Base-by-base conservation (phyloP, 192 early-diverging fungal genomes). In the Rhizoclosmatium globosum region DNA sequence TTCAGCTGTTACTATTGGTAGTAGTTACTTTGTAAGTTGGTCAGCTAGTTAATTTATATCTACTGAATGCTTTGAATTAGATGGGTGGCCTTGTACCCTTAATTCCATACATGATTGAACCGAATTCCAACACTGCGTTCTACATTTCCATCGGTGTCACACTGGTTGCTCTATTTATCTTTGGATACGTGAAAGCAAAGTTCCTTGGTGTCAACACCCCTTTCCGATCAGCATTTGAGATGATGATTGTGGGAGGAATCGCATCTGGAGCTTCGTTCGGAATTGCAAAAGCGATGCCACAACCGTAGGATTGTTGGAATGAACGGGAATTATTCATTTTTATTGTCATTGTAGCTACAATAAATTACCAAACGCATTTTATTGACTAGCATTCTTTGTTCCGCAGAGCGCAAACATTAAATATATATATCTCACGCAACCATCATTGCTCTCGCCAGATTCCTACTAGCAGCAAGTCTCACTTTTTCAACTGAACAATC, bases 21-120 rank as follows among this genome's bases (percentile, higher is more conserved):
- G 83, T 1, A 83, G 87, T 1, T 92, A 92, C 81, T 86, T 92
- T 77, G 64, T 65, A 31, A 65, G 38, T 15, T 21, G 13, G 11
- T 65, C 13, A 13, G 17, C 13, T 38, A 23, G 64, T 65, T 65
- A 0, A 23, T 65, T 65, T 65, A 13, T 31, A 13, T 65, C 0
- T 38, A 38, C 39, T n/a, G 31, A 15, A 23, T 38, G 11, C 13
- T 0, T 15, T 11, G 39, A 65, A 23, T 11, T 41, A 65, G 64
- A 56, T 80, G 11, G 92, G 92, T 19, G 92, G 92, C 23, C 23
- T 91, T 17, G 85, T 92, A 23, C 92, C 92, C 4, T 68, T 92
- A 43, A 3, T 91, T n/a, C 92, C 92, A 0, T 92, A 92, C 81
- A 65, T 89, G 3, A 84, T 88, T 31, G 48, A 90, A 43, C 67